Evolutionary conservation across 495 filamentous ascomycete genomes (phyloP), one percentile per base, ranked within the genome.

Genomic region (Penicillium samsonianum): DNA sequence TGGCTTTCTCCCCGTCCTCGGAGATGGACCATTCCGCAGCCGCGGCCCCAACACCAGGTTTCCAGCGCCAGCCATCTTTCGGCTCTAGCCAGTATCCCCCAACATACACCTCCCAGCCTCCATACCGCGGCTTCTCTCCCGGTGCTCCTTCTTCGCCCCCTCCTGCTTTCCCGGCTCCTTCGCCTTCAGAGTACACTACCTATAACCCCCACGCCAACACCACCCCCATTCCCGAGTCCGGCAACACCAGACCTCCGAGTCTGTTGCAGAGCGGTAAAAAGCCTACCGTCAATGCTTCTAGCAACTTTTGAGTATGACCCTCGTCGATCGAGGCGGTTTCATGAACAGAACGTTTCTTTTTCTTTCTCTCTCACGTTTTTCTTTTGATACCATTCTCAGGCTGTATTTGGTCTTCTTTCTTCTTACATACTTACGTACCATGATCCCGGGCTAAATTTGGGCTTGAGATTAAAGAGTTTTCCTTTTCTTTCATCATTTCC

Each of bases 201-300:
- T 44, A 60, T 54, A 64, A 71, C 41, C 59, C 59, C 53, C 55
- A 52, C 16, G 26, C 17, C 56, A 54, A 57, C 43, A 23, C 44
- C 2, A 23, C 19, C 30, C 42, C 37, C 1, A 50, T 37, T 16
- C 26, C 48, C 4, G 57, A 67, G 23, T 44, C 65, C 4, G 23
- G 22, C 9, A 35, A 60, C 11, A 64, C 68, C 57, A 66, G 73
- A 56, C 74, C 77, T 37, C 74, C 77, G 26, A 80, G 69, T 73
- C 58, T 80, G 12, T 58, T 80, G 52, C 71, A 75, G 61, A 76
- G 72, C 57, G 77, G 77, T 19, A 70, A 71, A 46, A 67, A 71
- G 52, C 74, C 75, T 14, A 63, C 57, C 8, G 62, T 68, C 48
- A 72, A 73, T 30, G 67, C 67, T n/a, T 73, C 54, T 17, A 63